These are phyloP conservation scores for Nakazawaea peltata DNA, from an alignment of 805 yeast species.

Conservation along the genomic window DNA sequence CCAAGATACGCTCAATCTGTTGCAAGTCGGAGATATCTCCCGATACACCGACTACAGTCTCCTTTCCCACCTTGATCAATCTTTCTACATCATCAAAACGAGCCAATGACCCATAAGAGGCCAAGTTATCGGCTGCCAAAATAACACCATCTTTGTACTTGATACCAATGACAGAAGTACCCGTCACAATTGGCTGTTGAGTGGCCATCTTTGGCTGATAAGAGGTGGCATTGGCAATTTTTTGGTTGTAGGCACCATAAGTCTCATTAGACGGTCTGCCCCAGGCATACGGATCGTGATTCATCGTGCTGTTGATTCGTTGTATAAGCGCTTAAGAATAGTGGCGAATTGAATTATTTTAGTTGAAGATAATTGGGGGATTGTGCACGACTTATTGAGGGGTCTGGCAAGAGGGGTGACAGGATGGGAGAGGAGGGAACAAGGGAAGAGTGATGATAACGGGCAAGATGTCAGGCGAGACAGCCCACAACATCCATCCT, in stretches of 20 bases:
- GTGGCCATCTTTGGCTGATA: slow-evolving; percentile 67
- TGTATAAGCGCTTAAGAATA: not conserved
- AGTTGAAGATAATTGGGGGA: not conserved
- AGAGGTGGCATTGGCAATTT: slow-evolving; percentile 55
- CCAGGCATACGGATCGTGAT: slow-evolving; percentile 93
- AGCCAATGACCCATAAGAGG: slow-evolving; percentile 87
- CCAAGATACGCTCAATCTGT: slow-evolving; percentile 64
- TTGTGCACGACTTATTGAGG: not conserved
- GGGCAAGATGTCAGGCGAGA: too few relatives aligned
- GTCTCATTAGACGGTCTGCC: slow-evolving; percentile 84
- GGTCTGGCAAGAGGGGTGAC: not conserved
- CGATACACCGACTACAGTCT: slow-evolving; percentile 85
- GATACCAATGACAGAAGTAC: slow-evolving; percentile 89
- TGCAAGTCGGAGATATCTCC: slow-evolving; percentile 96
- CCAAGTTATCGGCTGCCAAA: slow-evolving; percentile 92
- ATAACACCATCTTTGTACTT: slow-evolving; percentile 87
- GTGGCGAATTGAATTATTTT: slow-evolving; percentile 4
- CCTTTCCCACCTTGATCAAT: slow-evolving; percentile 72
- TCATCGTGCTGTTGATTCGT: slow-evolving; percentile 43
- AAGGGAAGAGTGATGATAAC: too few relatives aligned
- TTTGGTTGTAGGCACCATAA: slow-evolving; percentile 73
- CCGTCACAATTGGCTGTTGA: slow-evolving; percentile 92
- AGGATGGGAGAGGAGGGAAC: too few relatives aligned
- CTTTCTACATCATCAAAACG: slow-evolving; percentile 84
- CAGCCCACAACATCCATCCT: too few relatives aligned